Percentiles rank a stretch among this genome's conserved stretches.
phyloP scores from a whole-genome alignment of 148 eudicot genomes.

The Persicaria tinctoria region DNA sequence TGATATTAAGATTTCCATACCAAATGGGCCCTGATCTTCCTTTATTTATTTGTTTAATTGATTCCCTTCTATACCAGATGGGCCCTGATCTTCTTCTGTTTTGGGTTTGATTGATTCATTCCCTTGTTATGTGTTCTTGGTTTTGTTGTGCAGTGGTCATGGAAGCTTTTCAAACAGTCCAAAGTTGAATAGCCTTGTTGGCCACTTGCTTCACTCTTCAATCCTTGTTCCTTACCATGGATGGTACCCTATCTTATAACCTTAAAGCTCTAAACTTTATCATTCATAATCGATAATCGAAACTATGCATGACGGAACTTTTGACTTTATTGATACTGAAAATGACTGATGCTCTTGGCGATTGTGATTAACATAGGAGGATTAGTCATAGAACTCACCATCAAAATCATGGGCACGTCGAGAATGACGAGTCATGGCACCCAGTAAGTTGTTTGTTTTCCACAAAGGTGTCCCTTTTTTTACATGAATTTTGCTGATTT shows the following conservation, averaged over 20 bases:
- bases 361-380: slow-evolving; percentile 36
- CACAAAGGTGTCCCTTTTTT: not conserved
- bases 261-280: not conserved
- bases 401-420: slow-evolving; percentile 80
- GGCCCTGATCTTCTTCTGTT: no score
- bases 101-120: not conserved
- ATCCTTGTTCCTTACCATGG: slow-evolving; percentile 90
- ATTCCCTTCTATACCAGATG: no score
- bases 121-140: not conserved
- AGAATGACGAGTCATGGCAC: slow-evolving; percentile 82
- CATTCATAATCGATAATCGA: not conserved
- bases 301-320: not conserved
- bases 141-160: slow-evolving; percentile 52
- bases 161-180: slow-evolving; percentile 72
- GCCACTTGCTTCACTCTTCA: slow-evolving; percentile 71
- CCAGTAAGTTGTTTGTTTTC: slow-evolving; percentile 33
- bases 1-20: no score
- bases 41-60: no score
- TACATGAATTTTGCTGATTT: slow-evolving; percentile 3
- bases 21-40: no score
- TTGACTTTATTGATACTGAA: not conserved
- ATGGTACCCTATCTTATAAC: slow-evolving; percentile 35
- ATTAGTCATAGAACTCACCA: slow-evolving; percentile 84
- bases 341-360: not conserved
- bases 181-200: slow-evolving; percentile 59